Evolutionary conservation across 2,329 filamentous ascomycete genomes (phyloP), one percentile per base, ranked within the genome.

Genomic region (Calycina herbarum): DNA sequence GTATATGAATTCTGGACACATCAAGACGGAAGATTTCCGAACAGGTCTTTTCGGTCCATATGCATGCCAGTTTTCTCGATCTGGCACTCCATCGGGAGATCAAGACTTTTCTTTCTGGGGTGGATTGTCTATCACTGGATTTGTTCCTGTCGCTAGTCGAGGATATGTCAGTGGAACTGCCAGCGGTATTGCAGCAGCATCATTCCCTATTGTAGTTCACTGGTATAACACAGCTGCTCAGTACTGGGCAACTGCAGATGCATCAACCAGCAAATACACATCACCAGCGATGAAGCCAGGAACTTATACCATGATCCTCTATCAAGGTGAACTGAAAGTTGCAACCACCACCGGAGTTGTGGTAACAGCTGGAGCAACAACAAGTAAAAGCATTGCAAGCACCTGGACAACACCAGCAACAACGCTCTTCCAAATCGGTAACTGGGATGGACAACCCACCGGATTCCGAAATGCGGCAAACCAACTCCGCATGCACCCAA

Each of bases 381-480:
- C 80, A 0, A 81, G 78, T 2, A 79, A 80, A 60, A 81, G 83
- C 72, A 86, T 88, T 58, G 80, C 82, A 2, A 82, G 81, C 38
- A 78, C 75, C 15, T 65, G 61, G 58, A 80, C 81, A 3, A 75
- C 79, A 13, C 80, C 82, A 5, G 81, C 81, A 57, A 83, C 77
- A 0, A 84, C 84, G 0, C 78, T 90, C 62, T 90, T 84, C 79
- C 83, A 85, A 70, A 88, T 90, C 59, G 88, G 88, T 31, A 82
- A 86, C 27, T 89, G 85, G 78, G 88, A 91, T 70, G 87, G 88
- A 58, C 81, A 85, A 76, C 86, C 86, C 24, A 84, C 80, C 6
- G 87, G 86, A 17, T 89, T 91, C 80, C 82, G 83, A 69, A 90
- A 91, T 73, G 87, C 87, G 15, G 87, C 83, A 63, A 89, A 89